Conservation (phyloP, 2,329 filamentous ascomycete genomes). For the Sclerotinia subarctica region DNA sequence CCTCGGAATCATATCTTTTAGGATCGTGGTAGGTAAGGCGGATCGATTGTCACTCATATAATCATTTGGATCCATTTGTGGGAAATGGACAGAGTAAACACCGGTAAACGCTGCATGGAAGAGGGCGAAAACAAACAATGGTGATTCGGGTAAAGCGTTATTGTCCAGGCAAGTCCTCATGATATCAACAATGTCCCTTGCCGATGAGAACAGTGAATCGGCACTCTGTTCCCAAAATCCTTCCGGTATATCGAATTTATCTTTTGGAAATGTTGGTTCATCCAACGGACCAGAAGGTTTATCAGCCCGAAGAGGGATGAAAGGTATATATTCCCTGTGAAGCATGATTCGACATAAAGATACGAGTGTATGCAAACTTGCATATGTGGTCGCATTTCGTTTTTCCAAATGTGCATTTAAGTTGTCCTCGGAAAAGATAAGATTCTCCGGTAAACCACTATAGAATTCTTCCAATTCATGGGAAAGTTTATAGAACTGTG, state of each 20-base stretch:
- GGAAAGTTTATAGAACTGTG: slow-evolving; percentile 53
- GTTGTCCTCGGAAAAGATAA: slow-evolving; percentile 58
- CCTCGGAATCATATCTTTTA: slow-evolving; percentile 50
- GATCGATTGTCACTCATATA: slow-evolving; percentile 46
- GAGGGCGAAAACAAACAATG: slow-evolving; percentile 63
- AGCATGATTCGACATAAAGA: slow-evolving; percentile 65
- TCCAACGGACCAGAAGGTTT: slow-evolving; percentile 56
- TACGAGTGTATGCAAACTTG: slow-evolving; percentile 64
- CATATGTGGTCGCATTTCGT: slow-evolving; percentile 61
- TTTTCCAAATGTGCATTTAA: slow-evolving; percentile 64
- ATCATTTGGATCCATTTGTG: slow-evolving; percentile 60
- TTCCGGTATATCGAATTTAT: slow-evolving; percentile 45
- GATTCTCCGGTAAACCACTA: slow-evolving; percentile 48
- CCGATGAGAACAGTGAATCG: slow-evolving; percentile 59
- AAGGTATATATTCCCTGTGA: slow-evolving; percentile 66
- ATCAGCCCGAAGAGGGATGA: slow-evolving; percentile 55
- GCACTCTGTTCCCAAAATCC: slow-evolving; percentile 64
- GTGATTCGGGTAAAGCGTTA: slow-evolving; percentile 61
- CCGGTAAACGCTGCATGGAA: slow-evolving; percentile 65
- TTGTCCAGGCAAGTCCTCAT: slow-evolving; percentile 59
- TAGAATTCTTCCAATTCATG: slow-evolving; percentile 53
- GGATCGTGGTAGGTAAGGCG: slow-evolving; percentile 48
- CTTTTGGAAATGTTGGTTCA: slow-evolving; percentile 50
- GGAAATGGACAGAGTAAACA: slow-evolving; percentile 65
- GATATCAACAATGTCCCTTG: slow-evolving; percentile 61